Evolutionary conservation across 148 eudicot species (phyloP), one percentile per base, ranked within the genome.

Genomic region (Rhododendron molle): DNA sequence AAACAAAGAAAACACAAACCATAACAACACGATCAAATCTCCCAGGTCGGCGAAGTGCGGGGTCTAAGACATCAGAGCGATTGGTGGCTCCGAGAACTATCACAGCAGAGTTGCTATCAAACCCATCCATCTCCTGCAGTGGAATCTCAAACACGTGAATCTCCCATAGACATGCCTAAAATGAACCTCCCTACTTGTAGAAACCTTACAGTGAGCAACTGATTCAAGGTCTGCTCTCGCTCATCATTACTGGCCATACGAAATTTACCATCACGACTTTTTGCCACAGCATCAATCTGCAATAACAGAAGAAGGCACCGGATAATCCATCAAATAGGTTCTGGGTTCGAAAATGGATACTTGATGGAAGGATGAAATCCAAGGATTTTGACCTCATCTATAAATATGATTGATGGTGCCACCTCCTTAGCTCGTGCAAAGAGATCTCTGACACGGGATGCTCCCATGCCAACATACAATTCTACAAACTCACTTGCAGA

Each of bases 401-500:
- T 95, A 86, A 96, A 96, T 89, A 96, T 95, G 26, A 96, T 96
- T 65, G 98, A 94, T 14, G 99, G 99, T 28, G 99, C 98, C 86
- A 92, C 98, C 89, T 96, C 95, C 91, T 96, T 96, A 73, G 99
- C 99, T 71, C 99, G 90, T 15, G 98, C 94, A 93, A 96, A 96
- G 28, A 96, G 95, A 84, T 96, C 99, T 85, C 98, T 92, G n/a
- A 96, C 99, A 80, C 99, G 98, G 50, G 97, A 94, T 82, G 99
- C 99, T 81, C 99, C 99, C 99, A 96, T 95, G 60, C 99, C 99
- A 78, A 96, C 96, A 90, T 95, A 96, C 79, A 96, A 92, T 87
- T 96, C 98, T 78, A 96, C 99, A 89, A 96, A 96, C 86, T 96
- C 99, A 90, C 99, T 96, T n/a, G 97, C 97, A 83, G 99, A 96